phyloP scores from a whole-genome alignment of 2,329 filamentous ascomycete species.

The Trichoderma sp. region DNA sequence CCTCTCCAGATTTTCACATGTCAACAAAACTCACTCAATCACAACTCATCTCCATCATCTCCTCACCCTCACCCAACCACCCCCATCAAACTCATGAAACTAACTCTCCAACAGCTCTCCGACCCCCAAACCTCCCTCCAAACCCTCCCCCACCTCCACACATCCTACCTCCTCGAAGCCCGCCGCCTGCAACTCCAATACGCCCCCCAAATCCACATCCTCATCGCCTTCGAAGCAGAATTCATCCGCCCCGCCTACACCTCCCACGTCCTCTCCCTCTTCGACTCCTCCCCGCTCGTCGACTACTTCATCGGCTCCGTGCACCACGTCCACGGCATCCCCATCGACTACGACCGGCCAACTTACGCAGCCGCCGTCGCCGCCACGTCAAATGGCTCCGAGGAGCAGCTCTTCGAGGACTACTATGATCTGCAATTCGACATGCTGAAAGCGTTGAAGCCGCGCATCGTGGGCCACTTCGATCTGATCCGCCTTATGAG shows the following conservation, averaged over 20 bases:
- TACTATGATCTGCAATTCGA: slow-evolving; percentile 88
- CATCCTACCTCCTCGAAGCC: slow-evolving; percentile 76
- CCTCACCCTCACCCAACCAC: background rate
- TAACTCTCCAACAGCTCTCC: slow-evolving; percentile 36
- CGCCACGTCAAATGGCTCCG: slow-evolving; percentile 48
- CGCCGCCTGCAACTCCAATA: slow-evolving; percentile 71
- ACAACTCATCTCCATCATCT: background rate
- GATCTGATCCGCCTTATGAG: slow-evolving; percentile 86
- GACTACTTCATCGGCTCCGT: slow-evolving; percentile 94
- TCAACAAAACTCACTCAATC: background rate
- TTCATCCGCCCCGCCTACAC: slow-evolving; percentile 76
- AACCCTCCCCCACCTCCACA: slow-evolving; percentile 59
- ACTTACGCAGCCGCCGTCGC: slow-evolving; percentile 60
- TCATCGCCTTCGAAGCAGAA: slow-evolving; percentile 91
- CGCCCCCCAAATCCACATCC: slow-evolving; percentile 68
- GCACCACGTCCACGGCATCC: slow-evolving; percentile 83
- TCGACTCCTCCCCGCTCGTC: slow-evolving; percentile 64
- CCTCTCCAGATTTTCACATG: slow-evolving; percentile 2
- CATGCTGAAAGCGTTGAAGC: slow-evolving; percentile 74
- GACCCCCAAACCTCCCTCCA: slow-evolving; percentile 53
- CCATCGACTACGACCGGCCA: slow-evolving; percentile 80
- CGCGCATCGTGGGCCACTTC: slow-evolving; percentile 87
- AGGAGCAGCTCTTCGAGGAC: slow-evolving; percentile 73
- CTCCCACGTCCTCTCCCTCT: slow-evolving; percentile 62
- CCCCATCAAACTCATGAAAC: background rate